Evolutionary conservation across 768 basidiomycete genomes (phyloP), one percentile per base, ranked within the genome.

Genomic region (Mycena vitilis): DNA sequence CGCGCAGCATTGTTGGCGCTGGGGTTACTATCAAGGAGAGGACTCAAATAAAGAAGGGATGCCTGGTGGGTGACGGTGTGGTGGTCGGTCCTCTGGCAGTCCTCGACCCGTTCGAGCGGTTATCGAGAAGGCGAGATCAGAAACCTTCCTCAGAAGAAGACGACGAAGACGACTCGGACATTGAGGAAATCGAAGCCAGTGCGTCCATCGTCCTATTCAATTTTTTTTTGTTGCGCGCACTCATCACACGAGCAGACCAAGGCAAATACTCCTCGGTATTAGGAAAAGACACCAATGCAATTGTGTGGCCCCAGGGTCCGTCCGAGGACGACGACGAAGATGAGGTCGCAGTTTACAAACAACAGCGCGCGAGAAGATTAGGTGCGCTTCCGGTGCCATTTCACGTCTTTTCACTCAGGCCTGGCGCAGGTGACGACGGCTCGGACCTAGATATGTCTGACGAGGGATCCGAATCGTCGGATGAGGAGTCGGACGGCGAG

Each of bases 21-120:
- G 87, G 87, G 12, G 95, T 92, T n/a, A 79, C 79, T 38, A 85
- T 99, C 60, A 88, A 86, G 65, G 90, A 92, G 65, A 86, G 85
- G 51, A 88, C 88, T 62, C 80, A 76, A 7, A 81, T 99, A n/a
- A 87, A 87, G 13, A 83, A 82, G 40, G 97, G 98, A 0, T 93
- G 90, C 71, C 77, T 99, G 70, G 84, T 99, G 37, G 95, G 90
- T 0, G 93, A 96, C 71, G 91, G 87, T 20, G 95, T 96, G 1
- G 82, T 86, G 38, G 77, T 99, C 18, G 96, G 95, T 0, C 89
- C 91, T n/a, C 81, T 86, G 44, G 92, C 91, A 11, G 81, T 75
- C 51, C 75, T 98, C 56, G 80, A 81, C 53, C 87, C 89, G 18
- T 97, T 95, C 75, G 89, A 91, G 71, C 83, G 93, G 59, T 80